These are phyloP conservation scores for Aspergillus hiratsukae DNA, from an alignment of 2,329 filamentous ascomycete genomes.

Conservation along the genomic window DNA sequence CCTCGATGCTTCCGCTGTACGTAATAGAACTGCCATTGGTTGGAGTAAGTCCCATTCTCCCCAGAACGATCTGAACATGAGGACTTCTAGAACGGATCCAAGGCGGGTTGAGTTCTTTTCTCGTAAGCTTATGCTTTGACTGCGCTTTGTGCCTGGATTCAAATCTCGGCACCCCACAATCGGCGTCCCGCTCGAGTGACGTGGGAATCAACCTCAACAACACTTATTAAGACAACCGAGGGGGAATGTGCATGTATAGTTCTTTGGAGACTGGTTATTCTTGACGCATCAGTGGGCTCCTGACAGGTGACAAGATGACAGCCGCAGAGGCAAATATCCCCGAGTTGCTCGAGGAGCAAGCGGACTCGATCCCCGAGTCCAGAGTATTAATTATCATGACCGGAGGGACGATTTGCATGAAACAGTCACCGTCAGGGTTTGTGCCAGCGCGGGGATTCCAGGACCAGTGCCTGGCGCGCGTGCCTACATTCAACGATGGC, in stretches of 20 bases:
- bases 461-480: constrained; percentile 73
- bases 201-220: neutral
- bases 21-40: neutral
- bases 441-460: constrained; percentile 77
- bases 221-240: neutral
- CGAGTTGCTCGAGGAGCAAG: constrained; percentile 18
- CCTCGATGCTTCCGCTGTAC: neutral
- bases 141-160: neutral
- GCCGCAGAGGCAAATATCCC: constrained; percentile 17
- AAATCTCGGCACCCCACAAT: neutral
- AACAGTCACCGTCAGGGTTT: constrained; percentile 71
- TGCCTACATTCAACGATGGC: constrained; percentile 80
- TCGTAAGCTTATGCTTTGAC: neutral
- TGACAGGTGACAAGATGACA: constrained; percentile 13
- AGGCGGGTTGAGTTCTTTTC: neutral
- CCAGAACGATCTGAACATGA: neutral
- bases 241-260: neutral
- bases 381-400: constrained; percentile 88
- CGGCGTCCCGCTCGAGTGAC: neutral
- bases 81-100: neutral
- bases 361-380: constrained; percentile 58
- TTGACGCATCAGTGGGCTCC: neutral
- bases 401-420: constrained; percentile 81
- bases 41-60: neutral
- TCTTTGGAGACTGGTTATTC: neutral